Conservation (phyloP, 2,329 filamentous ascomycete genomes). For the Eurotiales sp. region DNA sequence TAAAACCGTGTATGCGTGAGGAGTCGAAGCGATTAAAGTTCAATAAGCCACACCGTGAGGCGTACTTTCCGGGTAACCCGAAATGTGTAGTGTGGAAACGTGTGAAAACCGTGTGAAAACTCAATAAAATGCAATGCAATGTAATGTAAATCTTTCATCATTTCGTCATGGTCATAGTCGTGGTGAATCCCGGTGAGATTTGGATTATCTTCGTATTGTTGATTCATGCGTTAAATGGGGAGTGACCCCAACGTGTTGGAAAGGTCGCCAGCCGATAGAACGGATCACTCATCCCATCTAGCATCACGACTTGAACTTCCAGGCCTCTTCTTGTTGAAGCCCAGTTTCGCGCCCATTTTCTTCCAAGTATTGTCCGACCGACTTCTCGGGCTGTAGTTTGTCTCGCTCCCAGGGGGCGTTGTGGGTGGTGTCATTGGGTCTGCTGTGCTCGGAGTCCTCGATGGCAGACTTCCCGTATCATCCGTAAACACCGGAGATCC, state of each 20-base stretch:
- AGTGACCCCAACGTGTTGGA: too few species aligned
- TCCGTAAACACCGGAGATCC: constrained; percentile 40
- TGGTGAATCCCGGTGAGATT: background rate
- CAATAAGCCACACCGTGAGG: constrained; percentile 1
- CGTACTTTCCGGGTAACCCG: background rate
- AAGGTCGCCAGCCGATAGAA: too few species aligned
- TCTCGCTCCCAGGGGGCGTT: constrained; percentile 47
- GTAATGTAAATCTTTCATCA: background rate
- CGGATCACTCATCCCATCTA: constrained; percentile 18
- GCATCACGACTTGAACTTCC: constrained; percentile 23
- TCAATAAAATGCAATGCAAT: too few species aligned
- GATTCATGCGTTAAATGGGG: too few species aligned
- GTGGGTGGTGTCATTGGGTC: constrained; percentile 51
- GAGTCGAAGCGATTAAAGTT: background rate
- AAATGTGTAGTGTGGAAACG: too few species aligned
- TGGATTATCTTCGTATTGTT: background rate
- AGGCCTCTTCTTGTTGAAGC: constrained; percentile 38
- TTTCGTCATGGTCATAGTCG: constrained; percentile 10
- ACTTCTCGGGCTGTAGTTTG: constrained; percentile 32
- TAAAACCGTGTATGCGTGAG: background rate
- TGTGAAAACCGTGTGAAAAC: too few species aligned
- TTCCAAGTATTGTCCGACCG: constrained; percentile 50
- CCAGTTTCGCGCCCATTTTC: constrained; percentile 51
- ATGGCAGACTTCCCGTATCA: constrained; percentile 42
- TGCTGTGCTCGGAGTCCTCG: constrained; percentile 34